Percentiles rank a stretch among this genome's conserved stretches.
Evolutionary conservation across 495 filamentous ascomycete species (phyloP).

Genomic region (Neurospora cerealis): DNA sequence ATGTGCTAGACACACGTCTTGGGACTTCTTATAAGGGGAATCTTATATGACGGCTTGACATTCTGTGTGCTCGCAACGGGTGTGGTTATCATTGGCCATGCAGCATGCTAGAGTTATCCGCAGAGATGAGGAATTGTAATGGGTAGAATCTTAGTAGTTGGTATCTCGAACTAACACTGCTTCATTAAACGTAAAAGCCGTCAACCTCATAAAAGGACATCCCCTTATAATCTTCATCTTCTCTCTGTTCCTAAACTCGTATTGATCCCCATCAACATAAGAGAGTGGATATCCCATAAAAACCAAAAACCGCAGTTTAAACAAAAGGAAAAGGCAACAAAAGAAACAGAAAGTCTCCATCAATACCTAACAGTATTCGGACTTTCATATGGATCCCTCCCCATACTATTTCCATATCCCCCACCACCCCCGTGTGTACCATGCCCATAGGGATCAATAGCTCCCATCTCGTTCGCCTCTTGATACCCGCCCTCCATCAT

Average conservation of each 20-base stretch:
- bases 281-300: neutral
- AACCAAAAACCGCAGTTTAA: neutral
- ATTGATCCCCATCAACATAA: neutral
- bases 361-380: neutral
- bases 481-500: neutral
- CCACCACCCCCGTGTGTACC: neutral
- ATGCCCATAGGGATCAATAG: neutral
- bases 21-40: neutral
- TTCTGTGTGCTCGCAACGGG: no score
- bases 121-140: neutral
- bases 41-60: neutral
- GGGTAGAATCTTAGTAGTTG: neutral
- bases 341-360: neutral
- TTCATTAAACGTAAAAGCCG: neutral
- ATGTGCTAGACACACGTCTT: neutral
- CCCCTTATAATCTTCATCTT: neutral
- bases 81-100: no score
- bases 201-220: neutral
- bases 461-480: neutral
- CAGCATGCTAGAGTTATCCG: no score
- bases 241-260: neutral
- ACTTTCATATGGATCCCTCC: neutral
- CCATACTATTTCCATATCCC: neutral
- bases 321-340: neutral
- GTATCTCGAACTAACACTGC: neutral